Evolutionary conservation across 768 basidiomycete species (phyloP).

Genomic region (Agaricus subrufescens): DNA sequence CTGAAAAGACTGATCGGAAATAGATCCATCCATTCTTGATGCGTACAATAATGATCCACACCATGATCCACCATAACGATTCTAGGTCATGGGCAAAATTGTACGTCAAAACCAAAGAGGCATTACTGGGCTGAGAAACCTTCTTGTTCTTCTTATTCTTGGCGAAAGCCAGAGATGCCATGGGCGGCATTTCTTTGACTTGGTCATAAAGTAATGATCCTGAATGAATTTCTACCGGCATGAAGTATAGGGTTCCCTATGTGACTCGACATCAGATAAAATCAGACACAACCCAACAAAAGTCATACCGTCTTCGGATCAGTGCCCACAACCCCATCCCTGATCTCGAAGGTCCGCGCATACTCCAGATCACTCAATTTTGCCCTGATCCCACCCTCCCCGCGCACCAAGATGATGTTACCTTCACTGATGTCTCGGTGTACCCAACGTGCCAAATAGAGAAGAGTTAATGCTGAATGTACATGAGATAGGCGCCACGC

Average conservation of each 20-base stretch:
- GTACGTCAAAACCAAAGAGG: neutral
- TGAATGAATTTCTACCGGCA: constrained; percentile 2
- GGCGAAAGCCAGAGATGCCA: neutral
- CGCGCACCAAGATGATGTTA: constrained; percentile 5
- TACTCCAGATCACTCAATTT: constrained; percentile 10
- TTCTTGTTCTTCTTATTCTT: neutral
- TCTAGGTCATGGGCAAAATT: neutral
- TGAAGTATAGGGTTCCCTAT: constrained; percentile 4
- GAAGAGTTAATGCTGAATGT: neutral
- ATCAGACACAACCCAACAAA: neutral
- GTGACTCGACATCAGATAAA: neutral
- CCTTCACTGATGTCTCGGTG: constrained; percentile 8
- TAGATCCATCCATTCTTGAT: neutral
- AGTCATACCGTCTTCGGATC: constrained; percentile 4
- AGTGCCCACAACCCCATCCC: neutral
- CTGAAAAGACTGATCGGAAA: neutral
- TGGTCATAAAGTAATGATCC: neutral
- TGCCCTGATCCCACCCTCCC: neutral
- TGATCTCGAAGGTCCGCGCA: neutral
- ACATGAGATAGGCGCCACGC: neutral
- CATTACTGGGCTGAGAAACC: neutral
- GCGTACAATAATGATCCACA: neutral
- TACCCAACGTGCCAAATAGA: constrained; percentile 9
- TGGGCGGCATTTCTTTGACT: neutral
- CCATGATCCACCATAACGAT: neutral